Base-by-base conservation (phyloP, 2,329 filamentous ascomycete genomes). In the Ilyonectria robusta region DNA sequence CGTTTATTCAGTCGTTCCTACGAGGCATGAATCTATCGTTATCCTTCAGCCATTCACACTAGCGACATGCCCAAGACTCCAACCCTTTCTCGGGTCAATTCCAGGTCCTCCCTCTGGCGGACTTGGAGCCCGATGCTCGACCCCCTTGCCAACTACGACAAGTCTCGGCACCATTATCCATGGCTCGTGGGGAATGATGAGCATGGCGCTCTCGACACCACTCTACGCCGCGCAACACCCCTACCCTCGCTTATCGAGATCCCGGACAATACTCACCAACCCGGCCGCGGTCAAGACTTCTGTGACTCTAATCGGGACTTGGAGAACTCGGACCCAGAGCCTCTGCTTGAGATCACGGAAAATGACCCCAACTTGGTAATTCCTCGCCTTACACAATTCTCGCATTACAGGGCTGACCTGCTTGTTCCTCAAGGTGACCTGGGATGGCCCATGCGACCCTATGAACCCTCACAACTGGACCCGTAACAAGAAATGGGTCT, bases 401-500 rank as follows among this genome's bases (percentile, higher is more conserved):
- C n/a, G n/a, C 11, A 21, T 53, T 10, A 3, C 1, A 17, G 37
- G 11, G 15, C 50, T 35, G 6, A 53, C 7, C n/a, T 7, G 21
- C 11, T 6, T 8, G 6, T 9, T 17, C 48, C 17, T 2, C 8
- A 65, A 82, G 80, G 77, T 82, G 9, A 79, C 77, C 23, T 83
- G 86, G 86, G 78, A 83, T 58, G 83, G 84, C 0, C 79, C 81
- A 4, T 78, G 86, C 19, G 82, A 83, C 62, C 80, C 79, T 2
- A 66, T 56, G 3, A 81, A 83, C 62, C 81, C 81, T 2, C 73
- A 77, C 55, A 89, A 89, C 72, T 89, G 87, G 86, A 72, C 70
- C 2, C 72, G 68, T 17, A 46, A 67, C 40, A 75, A 76, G 67
- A 81, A 80, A 66, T 81, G 79, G 79, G 72, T 73, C 0, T 75